phyloP scores from a whole-genome alignment of 1,139 yeast species.

The Zygoascus hellenicus region DNA sequence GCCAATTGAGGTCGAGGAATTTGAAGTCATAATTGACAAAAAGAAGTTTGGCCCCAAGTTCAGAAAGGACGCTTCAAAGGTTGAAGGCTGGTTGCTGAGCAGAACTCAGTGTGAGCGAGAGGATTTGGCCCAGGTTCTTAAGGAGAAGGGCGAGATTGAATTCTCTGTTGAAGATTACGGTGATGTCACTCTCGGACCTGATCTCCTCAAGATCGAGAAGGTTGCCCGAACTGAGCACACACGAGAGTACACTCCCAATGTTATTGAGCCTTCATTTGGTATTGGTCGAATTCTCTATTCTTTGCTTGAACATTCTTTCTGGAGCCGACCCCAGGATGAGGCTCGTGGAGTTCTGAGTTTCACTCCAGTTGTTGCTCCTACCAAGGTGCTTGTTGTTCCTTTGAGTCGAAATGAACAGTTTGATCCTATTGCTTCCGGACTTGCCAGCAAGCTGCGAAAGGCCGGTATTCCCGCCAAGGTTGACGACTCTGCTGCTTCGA shows the following conservation, averaged over 20 bases:
- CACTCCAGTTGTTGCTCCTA: conserved; percentile 96
- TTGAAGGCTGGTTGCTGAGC: conserved; percentile 68
- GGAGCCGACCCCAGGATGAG: conserved; percentile 89
- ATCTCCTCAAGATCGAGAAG: conserved; percentile 69
- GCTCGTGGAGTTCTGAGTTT: conserved; percentile 90
- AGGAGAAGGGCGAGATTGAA: conserved; percentile 55
- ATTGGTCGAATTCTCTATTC: conserved; percentile 96
- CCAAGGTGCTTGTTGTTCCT: conserved; percentile 94
- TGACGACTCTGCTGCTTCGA: conserved; percentile 96
- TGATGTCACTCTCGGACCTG: conserved; percentile 62
- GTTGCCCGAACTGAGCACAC: conserved; percentile 80
- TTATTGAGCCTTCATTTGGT: conserved; percentile 99
- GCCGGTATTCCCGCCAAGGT: conserved; percentile 91
- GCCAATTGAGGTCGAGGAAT: conserved; percentile 77
- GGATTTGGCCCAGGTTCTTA: conserved; percentile 64
- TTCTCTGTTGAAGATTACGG: conserved; percentile 58
- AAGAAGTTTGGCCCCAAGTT: conserved; percentile 96
- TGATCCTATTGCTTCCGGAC: conserved; percentile 62
- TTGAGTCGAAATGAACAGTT: conserved; percentile 79
- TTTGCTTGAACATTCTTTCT: conserved; percentile 88
- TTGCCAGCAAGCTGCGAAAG: conserved; percentile 61
- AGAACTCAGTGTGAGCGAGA: conserved; percentile 87
- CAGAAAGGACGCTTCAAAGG: conserved; percentile 93
- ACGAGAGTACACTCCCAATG: conserved; percentile 95
- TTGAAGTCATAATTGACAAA: conserved; percentile 81